phyloP scores from a whole-genome alignment of 2,329 filamentous ascomycete genomes.

The Fusarium chlamydosporum region DNA sequence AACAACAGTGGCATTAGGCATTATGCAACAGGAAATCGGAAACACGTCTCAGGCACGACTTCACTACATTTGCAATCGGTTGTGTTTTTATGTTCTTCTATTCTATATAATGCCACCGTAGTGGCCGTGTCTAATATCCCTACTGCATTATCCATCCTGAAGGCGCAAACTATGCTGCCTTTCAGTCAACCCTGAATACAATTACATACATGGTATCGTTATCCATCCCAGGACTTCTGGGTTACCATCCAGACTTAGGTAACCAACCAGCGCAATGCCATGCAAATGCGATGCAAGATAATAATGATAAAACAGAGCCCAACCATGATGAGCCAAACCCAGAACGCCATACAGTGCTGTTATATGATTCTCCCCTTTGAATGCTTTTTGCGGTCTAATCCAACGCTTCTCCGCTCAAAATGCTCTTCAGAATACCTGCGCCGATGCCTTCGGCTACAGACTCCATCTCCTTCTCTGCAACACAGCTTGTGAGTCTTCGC shows the following conservation, averaged over 20 bases:
- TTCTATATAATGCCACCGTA: conserved; percentile 19
- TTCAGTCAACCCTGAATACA: conserved; percentile 19
- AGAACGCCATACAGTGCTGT: conserved; percentile 47
- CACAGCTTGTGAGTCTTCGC: conserved; percentile 81
- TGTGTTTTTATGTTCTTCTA: conserved; percentile 17
- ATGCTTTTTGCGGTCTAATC: conserved; percentile 57
- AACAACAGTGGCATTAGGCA: not conserved
- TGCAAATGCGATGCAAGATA: conserved; percentile 37
- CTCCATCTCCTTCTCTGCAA: conserved; percentile 84
- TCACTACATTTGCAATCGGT: not conserved
- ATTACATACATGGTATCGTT: conserved; percentile 42
- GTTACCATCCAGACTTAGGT: conserved; percentile 21
- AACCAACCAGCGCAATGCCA: conserved; percentile 37
- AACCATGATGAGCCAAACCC: conserved; percentile 10
- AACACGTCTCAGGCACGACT: not conserved
- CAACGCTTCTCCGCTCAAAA: conserved; percentile 72
- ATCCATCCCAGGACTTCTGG: conserved; percentile 26
- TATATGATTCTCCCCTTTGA: conserved; percentile 19
- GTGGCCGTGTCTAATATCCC: conserved; percentile 7
- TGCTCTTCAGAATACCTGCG: conserved; percentile 72
- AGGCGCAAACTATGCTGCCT: conserved; percentile 4
- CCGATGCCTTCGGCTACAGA: conserved; percentile 75
- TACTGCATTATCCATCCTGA: conserved; percentile 4
- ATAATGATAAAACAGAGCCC: conserved; percentile 22
- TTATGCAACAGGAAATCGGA: not conserved